Evolutionary conservation across 2,329 filamentous ascomycete genomes (phyloP), one percentile per base, ranked within the genome.

Genomic region (Ascochyta pisi): DNA sequence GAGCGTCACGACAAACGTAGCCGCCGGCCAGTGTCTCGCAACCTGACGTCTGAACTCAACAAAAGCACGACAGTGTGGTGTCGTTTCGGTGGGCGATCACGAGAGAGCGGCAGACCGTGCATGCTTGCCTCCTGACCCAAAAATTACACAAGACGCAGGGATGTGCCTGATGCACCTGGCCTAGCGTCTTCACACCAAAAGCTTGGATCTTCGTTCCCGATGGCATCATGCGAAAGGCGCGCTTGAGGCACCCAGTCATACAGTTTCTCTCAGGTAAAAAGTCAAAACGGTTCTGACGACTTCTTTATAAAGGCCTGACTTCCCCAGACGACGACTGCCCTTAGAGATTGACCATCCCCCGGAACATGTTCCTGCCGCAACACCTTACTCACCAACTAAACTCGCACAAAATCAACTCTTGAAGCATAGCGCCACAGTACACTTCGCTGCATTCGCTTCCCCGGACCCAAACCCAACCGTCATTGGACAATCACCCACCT

Each of bases 401-500:
- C 53, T 61, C 68, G 29, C 71, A 75, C 68, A 73, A 73, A 60
- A 70, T 70, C 62, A 72, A 73, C 49, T 75, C 60, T 46, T 64
- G 58, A 65, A 27, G 37, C 42, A 22, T 54, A 35, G 51, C 56
- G 53, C 38, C 54, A 53, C 58, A 53, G 48, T 50, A 40, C 52
- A 45, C 48, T 49, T 57, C 50, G 44, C 60, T 64, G 62, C 66
- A 59, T 57, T 58, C 57, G 54, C 57, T 48, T 49, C 49, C 48
- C 54, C 61, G 58, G 58, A 59, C 43, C 57, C 50, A 47, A 57
- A 38, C 51, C 45, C 39, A 26, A 26, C 35, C 48, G 22, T 50
- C 48, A 69, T 67, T 67, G 63, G 66, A 54, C 61, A 65, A 58
- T 63, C 57, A 54, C 53, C 47, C 55, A 60, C 31, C 26, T 19